Percentiles rank a stretch among this genome's conserved stretches.
Conservation (phyloP, 305 asterid species). For the Fraxinus platypoda region DNA sequence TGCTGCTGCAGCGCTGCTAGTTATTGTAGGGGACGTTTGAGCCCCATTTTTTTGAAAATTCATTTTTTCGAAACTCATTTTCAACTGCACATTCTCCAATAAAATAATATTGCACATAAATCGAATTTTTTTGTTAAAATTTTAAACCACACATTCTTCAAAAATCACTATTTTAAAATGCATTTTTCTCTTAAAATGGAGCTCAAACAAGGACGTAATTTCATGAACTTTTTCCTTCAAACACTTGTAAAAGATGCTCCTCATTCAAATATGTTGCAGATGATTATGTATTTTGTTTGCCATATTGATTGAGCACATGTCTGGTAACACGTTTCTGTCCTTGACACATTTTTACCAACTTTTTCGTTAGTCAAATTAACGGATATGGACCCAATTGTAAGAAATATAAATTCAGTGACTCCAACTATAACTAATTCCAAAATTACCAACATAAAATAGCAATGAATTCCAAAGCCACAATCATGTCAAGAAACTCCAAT, state of each 20-base stretch:
- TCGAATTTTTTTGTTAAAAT: background rate
- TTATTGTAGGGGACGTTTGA: background rate
- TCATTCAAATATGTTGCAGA: background rate
- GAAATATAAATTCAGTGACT: background rate
- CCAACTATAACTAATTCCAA: background rate
- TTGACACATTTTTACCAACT: background rate
- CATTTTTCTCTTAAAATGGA: background rate
- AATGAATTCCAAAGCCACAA: background rate
- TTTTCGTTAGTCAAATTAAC: background rate
- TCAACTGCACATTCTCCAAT: background rate
- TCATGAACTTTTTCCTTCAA: conserved; percentile 7
- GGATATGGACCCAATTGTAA: background rate
- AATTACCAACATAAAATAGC: background rate
- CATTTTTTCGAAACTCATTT: too few relatives aligned
- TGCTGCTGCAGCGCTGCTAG: conserved; percentile 16
- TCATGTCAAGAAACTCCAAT: background rate
- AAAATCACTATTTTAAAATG: too few relatives aligned
- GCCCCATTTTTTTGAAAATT: background rate
- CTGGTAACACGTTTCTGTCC: background rate
- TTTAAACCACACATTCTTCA: background rate
- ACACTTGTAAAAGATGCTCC: background rate
- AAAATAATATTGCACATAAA: too few relatives aligned
- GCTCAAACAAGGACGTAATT: background rate
- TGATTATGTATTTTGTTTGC: background rate
- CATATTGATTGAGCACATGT: background rate